These are phyloP conservation scores for Endoconidiophora polonica DNA, from an alignment of 2,329 filamentous ascomycete genomes.

Conservation along the genomic window DNA sequence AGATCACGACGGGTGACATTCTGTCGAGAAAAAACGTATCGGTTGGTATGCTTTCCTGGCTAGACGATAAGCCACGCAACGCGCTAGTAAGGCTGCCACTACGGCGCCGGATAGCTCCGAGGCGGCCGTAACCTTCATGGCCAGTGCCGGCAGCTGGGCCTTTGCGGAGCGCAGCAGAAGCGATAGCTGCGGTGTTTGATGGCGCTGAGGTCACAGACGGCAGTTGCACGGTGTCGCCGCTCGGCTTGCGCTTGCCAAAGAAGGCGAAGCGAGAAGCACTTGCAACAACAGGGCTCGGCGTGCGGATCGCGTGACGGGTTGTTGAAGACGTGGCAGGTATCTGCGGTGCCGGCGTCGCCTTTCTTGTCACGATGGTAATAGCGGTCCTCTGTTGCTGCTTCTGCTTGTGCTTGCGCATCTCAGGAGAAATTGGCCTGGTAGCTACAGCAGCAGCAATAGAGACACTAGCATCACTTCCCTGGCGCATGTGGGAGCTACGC, in stretches of 20 bases:
- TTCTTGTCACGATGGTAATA: background rate
- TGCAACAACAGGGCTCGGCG: conserved; percentile 36
- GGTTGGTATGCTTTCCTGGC: conserved; percentile 34
- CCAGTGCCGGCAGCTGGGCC: conserved; percentile 86
- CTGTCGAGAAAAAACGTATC: conserved; percentile 45
- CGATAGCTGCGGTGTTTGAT: conserved; percentile 27
- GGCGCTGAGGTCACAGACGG: background rate
- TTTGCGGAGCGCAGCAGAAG: conserved; percentile 45
- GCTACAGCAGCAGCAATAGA: conserved; percentile 16
- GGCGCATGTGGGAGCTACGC: conserved; percentile 31
- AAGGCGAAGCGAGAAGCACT: conserved; percentile 56
- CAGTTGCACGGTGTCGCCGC: conserved; percentile 24
- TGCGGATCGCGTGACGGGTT: conserved; percentile 20
- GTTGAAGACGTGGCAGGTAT: conserved; percentile 12
- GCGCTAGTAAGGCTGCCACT: conserved; percentile 41
- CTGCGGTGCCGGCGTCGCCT: conserved; percentile 15
- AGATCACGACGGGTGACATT: conserved; percentile 49
- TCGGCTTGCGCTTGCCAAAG: conserved; percentile 56
- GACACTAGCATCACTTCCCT: conserved; percentile 24
- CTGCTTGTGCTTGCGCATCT: background rate
- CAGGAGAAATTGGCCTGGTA: conserved; percentile 7
- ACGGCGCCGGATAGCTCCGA: conserved; percentile 44
- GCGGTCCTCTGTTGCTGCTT: background rate
- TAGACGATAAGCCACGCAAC: conserved; percentile 27
- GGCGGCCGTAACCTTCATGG: conserved; percentile 66